Conservation (phyloP, 2,329 filamentous ascomycete genomes). For the Decorospora gaudefroyi region DNA sequence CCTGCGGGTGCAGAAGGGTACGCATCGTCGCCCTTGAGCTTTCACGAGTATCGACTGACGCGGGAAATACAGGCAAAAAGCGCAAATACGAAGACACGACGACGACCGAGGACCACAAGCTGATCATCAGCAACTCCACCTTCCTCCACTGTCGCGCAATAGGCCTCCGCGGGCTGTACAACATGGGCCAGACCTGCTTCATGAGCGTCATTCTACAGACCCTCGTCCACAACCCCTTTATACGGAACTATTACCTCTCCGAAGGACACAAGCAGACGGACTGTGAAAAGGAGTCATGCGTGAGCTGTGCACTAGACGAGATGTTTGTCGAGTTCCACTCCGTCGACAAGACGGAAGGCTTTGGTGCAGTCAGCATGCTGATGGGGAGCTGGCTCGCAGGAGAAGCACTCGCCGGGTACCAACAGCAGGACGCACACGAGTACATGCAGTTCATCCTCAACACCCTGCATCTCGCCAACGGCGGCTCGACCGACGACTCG, state of each 20-base stretch:
- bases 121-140: conserved; percentile 77
- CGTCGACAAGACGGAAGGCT: conserved; percentile 82
- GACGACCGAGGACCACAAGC: conserved; percentile 68
- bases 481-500: conserved; percentile 54
- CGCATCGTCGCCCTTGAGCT: conserved; percentile 27
- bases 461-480: conserved; percentile 80
- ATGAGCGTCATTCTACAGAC: conserved; percentile 95
- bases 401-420: conserved; percentile 72
- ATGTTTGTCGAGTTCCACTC: conserved; percentile 67
- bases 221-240: conserved; percentile 88
- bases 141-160: conserved; percentile 82
- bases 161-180: conserved; percentile 90
- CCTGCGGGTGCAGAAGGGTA: conserved; percentile 71
- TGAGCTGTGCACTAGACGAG: conserved; percentile 65
- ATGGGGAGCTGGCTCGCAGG: conserved; percentile 89
- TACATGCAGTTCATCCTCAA: conserved; percentile 96
- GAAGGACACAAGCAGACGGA: conserved; percentile 82
- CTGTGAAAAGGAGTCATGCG: conserved; percentile 64
- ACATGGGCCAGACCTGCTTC: conserved; percentile 98
- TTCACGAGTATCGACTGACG: conserved; percentile 29
- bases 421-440: conserved; percentile 95
- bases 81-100: conserved; percentile 73
- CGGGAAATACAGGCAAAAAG: conserved; percentile 62
- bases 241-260: conserved; percentile 88
- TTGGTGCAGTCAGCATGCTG: conserved; percentile 86